Evolutionary conservation across 2,329 filamentous ascomycete genomes (phyloP), one percentile per base, ranked within the genome.

Genomic region (Fusarium sp.): DNA sequence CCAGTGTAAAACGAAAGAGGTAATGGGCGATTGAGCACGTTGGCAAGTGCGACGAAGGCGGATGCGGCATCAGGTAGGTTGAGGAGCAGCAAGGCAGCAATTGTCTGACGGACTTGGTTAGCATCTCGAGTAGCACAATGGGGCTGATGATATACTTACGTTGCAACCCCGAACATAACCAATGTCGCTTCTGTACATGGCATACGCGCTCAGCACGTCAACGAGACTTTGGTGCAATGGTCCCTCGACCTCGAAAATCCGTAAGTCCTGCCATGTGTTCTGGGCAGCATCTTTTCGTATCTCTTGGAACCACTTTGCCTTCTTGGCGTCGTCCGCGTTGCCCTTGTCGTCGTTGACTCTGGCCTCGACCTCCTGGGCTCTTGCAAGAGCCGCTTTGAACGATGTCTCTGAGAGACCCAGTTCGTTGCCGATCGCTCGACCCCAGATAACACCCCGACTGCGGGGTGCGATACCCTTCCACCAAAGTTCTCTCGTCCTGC

Each of bases 171-270:
- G 85, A 60, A 93, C 86, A 74, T 93, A 94, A 67, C 92, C 92
- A 74, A 95, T 91, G 76, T 96, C 93, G 71, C 89, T 91, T 65
- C 93, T 87, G 79, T 96, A 96, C 87, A 93, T 92, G 57, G 90
- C 86, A 79, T 95, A 95, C 9, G 93, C 93, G 74, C 89, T 89
- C 64, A 95, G 83, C 12, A 96, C 88, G 75, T 95, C 89, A 20
- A 91, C 82, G 30, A 96, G 82, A 40, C 86, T 84, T 60, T 88
- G 83, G 75, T 94, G 88, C 13, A 94, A 82, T 3, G 92, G 91
- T 1, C 87, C 89, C 18, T 81, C 87, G 8, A 83, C 80, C 72
- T 90, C 87, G 76, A 94, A 95, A 75, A 94, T 92, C 72, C 88
- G 88, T 47, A 94, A 81, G 59, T 94, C 91, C 4, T 87, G 86